A percentile compares a stretch with the other conserved stretches of the same genome.
These are phyloP conservation scores for Ganoderma lingzhi DNA, from an alignment of 1,284 basidiomycete species.

Conservation along the genomic window DNA sequence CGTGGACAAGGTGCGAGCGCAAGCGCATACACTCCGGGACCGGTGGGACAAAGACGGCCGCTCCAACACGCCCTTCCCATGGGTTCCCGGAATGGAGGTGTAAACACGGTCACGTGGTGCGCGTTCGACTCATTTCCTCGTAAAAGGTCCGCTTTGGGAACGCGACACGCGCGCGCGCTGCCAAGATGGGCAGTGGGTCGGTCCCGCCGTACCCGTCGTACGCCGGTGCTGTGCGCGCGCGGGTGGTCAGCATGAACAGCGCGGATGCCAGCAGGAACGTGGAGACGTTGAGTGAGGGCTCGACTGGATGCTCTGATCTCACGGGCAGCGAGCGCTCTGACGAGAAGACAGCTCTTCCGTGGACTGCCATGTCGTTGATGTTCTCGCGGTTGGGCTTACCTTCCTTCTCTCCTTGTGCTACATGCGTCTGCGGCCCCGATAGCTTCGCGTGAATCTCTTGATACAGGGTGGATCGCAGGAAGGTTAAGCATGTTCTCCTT, in stretches of 20 bases:
- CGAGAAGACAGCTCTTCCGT: background rate
- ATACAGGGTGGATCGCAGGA: background rate
- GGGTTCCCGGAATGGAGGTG: conserved; percentile 7
- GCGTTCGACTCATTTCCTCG: conserved; percentile 18
- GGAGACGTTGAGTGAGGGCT: too few relatives aligned
- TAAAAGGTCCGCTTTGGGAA: conserved; percentile 11
- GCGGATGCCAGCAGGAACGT: background rate
- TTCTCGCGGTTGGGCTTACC: background rate
- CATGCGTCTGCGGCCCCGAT: too few relatives aligned
- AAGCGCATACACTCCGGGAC: too few relatives aligned
- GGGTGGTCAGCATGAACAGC: background rate
- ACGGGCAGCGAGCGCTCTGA: background rate
- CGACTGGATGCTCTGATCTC: background rate
- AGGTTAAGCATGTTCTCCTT: background rate
- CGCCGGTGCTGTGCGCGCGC: background rate
- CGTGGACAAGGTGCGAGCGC: conserved; percentile 2
- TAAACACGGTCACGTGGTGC: conserved; percentile 21
- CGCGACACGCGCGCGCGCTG: conserved; percentile 6
- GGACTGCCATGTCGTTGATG: background rate
- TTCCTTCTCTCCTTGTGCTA: background rate
- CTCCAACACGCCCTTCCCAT: conserved; percentile 2
- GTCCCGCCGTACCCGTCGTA: background rate
- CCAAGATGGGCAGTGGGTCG: background rate
- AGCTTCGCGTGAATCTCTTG: background rate
- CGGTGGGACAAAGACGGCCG: background rate